These are phyloP conservation scores for Syzygium aromaticum DNA, from an alignment of 345 rosid species.

Conservation along the genomic window DNA sequence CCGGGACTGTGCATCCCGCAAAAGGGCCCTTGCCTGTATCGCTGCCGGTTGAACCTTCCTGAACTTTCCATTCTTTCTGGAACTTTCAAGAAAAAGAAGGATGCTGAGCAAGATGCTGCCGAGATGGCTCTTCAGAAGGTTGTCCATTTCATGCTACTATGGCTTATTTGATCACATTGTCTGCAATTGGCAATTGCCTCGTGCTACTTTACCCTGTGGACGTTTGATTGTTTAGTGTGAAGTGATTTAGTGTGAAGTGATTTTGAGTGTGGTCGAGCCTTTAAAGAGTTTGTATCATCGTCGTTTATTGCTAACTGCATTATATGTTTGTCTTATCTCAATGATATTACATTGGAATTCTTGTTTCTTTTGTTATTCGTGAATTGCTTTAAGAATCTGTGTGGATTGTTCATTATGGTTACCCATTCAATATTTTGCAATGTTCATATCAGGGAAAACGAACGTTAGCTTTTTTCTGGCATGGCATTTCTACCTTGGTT, in stretches of 20 bases:
- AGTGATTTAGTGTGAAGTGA: not conserved
- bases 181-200: not conserved
- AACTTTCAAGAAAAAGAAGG: constrained; percentile 67
- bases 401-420: not conserved
- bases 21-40: constrained; percentile 68
- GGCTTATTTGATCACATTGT: not conserved
- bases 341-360: not conserved
- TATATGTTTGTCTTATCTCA: not conserved
- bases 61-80: constrained; percentile 53
- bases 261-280: not conserved
- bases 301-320: not conserved
- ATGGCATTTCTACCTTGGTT: not conserved
- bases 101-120: constrained; percentile 92
- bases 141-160: constrained; percentile 1
- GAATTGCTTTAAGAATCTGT: not conserved
- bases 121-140: constrained; percentile 79
- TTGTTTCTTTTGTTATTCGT: not conserved
- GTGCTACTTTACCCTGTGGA: not conserved
- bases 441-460: not conserved
- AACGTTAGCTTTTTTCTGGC: not conserved
- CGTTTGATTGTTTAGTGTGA: not conserved
- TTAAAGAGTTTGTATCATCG: not conserved
- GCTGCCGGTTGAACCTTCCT: constrained; percentile 78
- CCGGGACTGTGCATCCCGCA: constrained; percentile 77
- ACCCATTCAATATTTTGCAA: too few relatives aligned